Conservation (phyloP, 345 rosid genomes). For the Schrenkiella parvula region DNA sequence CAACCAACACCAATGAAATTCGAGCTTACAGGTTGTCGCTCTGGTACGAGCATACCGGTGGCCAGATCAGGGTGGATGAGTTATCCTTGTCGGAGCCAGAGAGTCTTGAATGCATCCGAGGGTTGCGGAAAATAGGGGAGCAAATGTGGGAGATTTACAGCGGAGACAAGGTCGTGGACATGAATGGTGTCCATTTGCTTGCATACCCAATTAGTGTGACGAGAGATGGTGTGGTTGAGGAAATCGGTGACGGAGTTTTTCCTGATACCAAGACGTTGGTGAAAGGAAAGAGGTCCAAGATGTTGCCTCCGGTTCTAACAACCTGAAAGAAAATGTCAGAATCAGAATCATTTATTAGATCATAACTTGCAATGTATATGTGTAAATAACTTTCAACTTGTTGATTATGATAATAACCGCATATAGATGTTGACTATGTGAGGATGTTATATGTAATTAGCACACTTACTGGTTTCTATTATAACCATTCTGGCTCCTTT, state of each 20-base stretch:
- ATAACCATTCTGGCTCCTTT: neutral
- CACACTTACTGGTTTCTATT: slow-evolving; percentile 12
- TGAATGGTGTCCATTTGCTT: slow-evolving; percentile 73
- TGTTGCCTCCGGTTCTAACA: slow-evolving; percentile 63
- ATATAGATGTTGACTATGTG: neutral
- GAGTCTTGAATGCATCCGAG: slow-evolving; percentile 53
- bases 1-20: slow-evolving; percentile 31
- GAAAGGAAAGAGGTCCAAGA: slow-evolving; percentile 62
- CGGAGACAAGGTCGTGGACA: slow-evolving; percentile 59
- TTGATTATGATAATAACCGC: neutral
- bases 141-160: slow-evolving; percentile 71
- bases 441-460: neutral
- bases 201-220: slow-evolving; percentile 57
- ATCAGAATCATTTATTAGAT: neutral
- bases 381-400: slow-evolving; percentile 9
- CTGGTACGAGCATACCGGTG: slow-evolving; percentile 74
- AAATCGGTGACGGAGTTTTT: slow-evolving; percentile 47
- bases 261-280: slow-evolving; percentile 78
- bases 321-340: slow-evolving; percentile 34
- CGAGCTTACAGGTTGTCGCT: slow-evolving; percentile 56
- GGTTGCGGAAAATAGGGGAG: slow-evolving; percentile 48
- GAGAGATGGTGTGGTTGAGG: slow-evolving; percentile 51
- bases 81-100: slow-evolving; percentile 46
- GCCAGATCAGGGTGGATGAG: slow-evolving; percentile 34
- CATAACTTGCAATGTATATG: slow-evolving; percentile 2